phyloP scores from a whole-genome alignment of 768 basidiomycete genomes.

The Podaxis pistillaris region DNA sequence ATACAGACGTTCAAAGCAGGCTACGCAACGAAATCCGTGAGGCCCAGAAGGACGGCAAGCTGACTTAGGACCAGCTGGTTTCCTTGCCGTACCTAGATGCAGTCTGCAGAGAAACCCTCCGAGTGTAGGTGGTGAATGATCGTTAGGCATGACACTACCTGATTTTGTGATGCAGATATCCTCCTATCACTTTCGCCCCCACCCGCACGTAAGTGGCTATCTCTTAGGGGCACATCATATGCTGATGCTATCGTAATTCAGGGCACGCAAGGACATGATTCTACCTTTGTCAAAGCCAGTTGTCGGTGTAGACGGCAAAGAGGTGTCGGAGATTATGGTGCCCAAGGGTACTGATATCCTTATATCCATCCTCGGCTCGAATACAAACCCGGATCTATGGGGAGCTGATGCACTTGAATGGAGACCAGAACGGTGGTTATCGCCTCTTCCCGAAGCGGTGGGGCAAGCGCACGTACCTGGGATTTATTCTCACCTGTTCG shows the following conservation, averaged over 20 bases:
- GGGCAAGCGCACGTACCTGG: slow-evolving; percentile 10
- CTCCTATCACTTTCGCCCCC: background rate
- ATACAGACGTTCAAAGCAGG: slow-evolving; percentile 35
- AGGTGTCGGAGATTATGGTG: background rate
- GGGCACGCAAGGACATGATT: background rate
- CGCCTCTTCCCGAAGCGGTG: slow-evolving; percentile 29
- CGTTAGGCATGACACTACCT: background rate
- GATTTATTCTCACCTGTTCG: slow-evolving; percentile 16
- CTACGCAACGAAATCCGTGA: slow-evolving; percentile 33
- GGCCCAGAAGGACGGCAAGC: slow-evolving; percentile 23
- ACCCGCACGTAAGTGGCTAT: background rate
- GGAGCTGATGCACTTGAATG: slow-evolving; percentile 34
- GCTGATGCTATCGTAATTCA: background rate
- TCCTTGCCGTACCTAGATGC: slow-evolving; percentile 39
- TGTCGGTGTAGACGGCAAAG: background rate
- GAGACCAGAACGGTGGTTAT: slow-evolving; percentile 38
- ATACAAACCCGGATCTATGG: slow-evolving; percentile 28
- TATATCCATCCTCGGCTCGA: background rate
- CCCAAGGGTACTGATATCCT: background rate
- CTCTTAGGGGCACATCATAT: background rate
- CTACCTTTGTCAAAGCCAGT: background rate
- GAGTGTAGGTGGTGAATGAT: slow-evolving; percentile 26
- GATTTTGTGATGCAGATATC: background rate
- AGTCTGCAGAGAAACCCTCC: slow-evolving; percentile 37
- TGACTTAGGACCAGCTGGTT: slow-evolving; percentile 37